phyloP scores from a whole-genome alignment of 2,329 filamentous ascomycete genomes.

The Ceratocystis cacaofunesta region DNA sequence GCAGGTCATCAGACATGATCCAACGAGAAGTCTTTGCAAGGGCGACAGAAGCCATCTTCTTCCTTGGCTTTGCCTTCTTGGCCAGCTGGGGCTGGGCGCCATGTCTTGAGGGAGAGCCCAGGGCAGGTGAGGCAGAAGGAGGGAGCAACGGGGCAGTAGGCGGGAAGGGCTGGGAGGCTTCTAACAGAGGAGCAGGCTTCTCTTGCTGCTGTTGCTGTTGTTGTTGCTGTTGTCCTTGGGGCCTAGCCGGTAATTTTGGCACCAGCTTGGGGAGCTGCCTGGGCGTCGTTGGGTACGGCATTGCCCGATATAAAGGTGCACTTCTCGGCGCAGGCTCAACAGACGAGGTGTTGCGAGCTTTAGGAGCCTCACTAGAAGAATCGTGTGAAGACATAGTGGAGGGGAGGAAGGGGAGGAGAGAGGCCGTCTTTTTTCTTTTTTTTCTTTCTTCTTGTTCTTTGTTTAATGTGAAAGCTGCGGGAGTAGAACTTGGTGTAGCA shows the following conservation, averaged over 20 bases:
- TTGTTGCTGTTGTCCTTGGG: neutral
- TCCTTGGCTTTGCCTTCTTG: constrained; percentile 12
- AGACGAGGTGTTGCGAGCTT: neutral
- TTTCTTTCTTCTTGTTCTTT: neutral
- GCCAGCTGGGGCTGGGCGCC: neutral
- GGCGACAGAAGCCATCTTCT: constrained; percentile 2
- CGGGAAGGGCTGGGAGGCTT: constrained; percentile 7
- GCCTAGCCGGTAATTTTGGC: neutral
- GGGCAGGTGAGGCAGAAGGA: neutral
- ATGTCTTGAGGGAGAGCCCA: neutral
- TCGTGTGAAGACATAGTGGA: neutral
- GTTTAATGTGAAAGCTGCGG: neutral
- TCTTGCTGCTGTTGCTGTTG: neutral
- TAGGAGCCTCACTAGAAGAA: constrained; percentile 6
- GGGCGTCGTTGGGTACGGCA: neutral
- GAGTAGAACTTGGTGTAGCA: neutral
- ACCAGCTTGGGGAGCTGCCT: neutral
- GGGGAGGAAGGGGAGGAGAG: neutral
- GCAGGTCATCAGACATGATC: constrained; percentile 41
- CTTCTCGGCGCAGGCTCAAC: constrained; percentile 9
- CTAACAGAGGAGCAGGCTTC: neutral
- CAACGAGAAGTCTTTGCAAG: constrained; percentile 28
- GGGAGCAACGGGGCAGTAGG: constrained; percentile 4
- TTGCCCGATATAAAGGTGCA: constrained; percentile 11
- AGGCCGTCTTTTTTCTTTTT: neutral